Conservation (phyloP, 1,139 yeast genomes). For the Candida smagusa region DNA sequence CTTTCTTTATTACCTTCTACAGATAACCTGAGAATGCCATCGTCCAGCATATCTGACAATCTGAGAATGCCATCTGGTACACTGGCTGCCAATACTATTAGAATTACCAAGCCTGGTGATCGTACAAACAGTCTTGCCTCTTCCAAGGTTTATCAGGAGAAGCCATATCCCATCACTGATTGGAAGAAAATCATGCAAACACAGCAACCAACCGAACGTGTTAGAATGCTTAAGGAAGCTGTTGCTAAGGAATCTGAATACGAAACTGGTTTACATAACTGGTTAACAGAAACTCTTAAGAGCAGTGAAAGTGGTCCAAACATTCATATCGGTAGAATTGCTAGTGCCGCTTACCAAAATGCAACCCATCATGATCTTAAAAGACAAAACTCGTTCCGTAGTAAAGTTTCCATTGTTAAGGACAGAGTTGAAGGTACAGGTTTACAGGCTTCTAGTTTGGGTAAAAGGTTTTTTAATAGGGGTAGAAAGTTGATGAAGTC, state of each 20-base stretch:
- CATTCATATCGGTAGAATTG: constrained; percentile 45
- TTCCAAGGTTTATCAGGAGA: constrained; percentile 6
- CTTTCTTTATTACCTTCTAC: too few relatives aligned
- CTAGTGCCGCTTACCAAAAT: constrained; percentile 46
- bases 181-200: constrained; percentile 45
- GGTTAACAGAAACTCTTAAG: constrained; percentile 42
- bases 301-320: constrained; percentile 31
- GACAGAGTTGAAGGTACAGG: constrained; percentile 46
- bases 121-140: constrained; percentile 3
- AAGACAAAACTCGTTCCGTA: constrained; percentile 41
- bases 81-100: neutral
- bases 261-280: constrained; percentile 46
- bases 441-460: constrained; percentile 39
- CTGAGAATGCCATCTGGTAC: neutral
- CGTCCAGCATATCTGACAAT: too few relatives aligned
- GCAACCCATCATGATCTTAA: constrained; percentile 45
- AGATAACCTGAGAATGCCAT: too few relatives aligned
- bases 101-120: neutral
- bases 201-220: constrained; percentile 43
- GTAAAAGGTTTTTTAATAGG: constrained; percentile 40
- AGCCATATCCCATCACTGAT: constrained; percentile 35
- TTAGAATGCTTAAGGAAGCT: constrained; percentile 40
- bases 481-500: constrained; percentile 41
- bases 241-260: constrained; percentile 35
- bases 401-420: constrained; percentile 41